These are phyloP conservation scores for Plectranthus barbatus DNA, from an alignment of 257 asterid genomes.

Conservation along the genomic window DNA sequence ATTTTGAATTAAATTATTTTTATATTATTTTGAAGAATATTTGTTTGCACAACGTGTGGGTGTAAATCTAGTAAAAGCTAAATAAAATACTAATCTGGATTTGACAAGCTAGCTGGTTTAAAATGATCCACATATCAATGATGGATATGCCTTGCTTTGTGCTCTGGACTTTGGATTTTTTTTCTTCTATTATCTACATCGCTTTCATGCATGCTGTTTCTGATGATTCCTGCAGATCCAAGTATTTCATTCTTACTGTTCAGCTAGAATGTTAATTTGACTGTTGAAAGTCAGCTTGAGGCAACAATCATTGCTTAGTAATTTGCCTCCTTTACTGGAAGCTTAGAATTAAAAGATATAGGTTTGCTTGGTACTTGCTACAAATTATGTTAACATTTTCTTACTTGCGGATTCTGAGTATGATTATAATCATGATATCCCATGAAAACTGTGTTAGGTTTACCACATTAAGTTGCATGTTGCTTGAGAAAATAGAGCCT, in stretches of 20 bases:
- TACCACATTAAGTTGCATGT: background rate
- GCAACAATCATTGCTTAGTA: background rate
- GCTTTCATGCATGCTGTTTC: background rate
- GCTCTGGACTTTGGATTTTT: background rate
- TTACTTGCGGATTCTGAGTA: background rate
- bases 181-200: background rate
- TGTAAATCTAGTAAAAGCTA: no score
- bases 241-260: background rate
- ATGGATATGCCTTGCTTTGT: background rate
- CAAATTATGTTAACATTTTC: background rate
- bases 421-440: background rate
- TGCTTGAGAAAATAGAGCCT: background rate
- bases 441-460: background rate
- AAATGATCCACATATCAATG: background rate
- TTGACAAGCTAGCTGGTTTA: background rate
- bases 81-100: background rate
- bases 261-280: background rate
- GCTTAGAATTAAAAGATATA: background rate
- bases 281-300: conserved; percentile 3
- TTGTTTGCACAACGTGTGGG: no score
- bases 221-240: background rate
- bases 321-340: background rate
- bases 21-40: no score
- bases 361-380: background rate
- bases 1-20: no score